A percentile compares a stretch with the other conserved stretches of the same genome.
phyloP scores from a whole-genome alignment of 139 green algal genomes.

The Auxenochlorella protothecoides region DNA sequence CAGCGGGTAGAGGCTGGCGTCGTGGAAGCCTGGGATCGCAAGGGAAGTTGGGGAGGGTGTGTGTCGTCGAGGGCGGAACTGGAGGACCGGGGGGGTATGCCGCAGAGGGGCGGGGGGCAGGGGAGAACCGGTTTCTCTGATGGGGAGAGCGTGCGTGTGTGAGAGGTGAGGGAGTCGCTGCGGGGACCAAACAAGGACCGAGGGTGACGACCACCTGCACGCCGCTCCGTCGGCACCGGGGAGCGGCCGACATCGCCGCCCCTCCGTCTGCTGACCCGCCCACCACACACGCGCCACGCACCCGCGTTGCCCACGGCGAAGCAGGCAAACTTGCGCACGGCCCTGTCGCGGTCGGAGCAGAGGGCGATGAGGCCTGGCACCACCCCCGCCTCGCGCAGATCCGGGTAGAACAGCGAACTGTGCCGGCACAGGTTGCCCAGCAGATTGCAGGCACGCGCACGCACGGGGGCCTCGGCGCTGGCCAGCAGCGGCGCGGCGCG shows the following conservation, averaged over 20 bases:
- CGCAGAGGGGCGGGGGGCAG: too few relatives aligned
- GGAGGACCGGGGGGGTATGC: too few relatives aligned
- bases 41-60: too few relatives aligned
- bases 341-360: conserved; percentile 68
- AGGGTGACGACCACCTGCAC: too few relatives aligned
- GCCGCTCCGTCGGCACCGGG: too few relatives aligned
- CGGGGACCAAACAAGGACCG: too few relatives aligned
- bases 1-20: conserved; percentile 62
- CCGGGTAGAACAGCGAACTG: conserved; percentile 62
- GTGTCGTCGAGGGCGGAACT: too few relatives aligned
- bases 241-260: too few relatives aligned
- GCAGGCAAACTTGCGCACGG: conserved; percentile 93
- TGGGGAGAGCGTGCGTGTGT: too few relatives aligned
- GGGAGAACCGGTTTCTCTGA: too few relatives aligned
- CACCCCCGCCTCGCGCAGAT: conserved; percentile 47
- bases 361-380: conserved; percentile 68
- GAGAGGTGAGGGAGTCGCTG: too few relatives aligned
- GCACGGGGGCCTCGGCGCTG: conserved; percentile 58
- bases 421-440: conserved; percentile 91
- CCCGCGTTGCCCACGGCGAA: conserved; percentile 91
- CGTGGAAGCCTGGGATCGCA: conserved; percentile 69
- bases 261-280: too few relatives aligned
- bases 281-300: conserved; percentile 1
- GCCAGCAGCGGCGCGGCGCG: conserved; percentile 36
- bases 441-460: conserved; percentile 75